These are phyloP conservation scores for Garcia nutans DNA, from an alignment of 345 rosid species.

Conservation along the genomic window DNA sequence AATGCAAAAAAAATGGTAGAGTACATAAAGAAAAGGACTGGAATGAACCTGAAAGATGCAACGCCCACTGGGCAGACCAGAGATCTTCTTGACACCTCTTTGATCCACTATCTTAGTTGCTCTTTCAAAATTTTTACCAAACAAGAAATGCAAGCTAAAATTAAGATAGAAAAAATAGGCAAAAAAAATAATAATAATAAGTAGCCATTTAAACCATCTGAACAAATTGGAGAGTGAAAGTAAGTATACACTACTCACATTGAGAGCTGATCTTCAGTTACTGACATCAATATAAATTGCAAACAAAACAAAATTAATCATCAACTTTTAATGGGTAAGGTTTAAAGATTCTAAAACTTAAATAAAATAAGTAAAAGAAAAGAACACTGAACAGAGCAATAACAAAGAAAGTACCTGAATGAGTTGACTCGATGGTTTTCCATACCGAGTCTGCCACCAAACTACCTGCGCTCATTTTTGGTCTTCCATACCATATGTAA, in stretches of 20 bases:
- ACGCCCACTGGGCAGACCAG: constrained; percentile 65
- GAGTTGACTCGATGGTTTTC: background rate
- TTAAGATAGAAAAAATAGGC: background rate
- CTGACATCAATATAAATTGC: constrained; percentile 31
- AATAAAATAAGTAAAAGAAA: too few species aligned
- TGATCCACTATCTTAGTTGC: constrained; percentile 80
- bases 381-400: too few species aligned
- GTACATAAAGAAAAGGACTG: background rate
- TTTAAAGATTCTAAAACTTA: too few species aligned
- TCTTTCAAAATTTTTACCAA: constrained; percentile 82
- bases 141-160: constrained; percentile 73
- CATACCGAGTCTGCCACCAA: background rate
- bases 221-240: background rate
- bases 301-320: background rate
- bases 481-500: too few species aligned
- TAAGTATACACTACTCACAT: constrained; percentile 40
- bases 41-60: constrained; percentile 18
- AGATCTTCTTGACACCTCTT: constrained; percentile 68
- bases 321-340: too few species aligned
- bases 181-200: background rate
- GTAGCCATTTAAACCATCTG: background rate
- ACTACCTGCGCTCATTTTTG: too few species aligned
- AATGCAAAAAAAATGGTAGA: too few species aligned
- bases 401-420: too few species aligned
- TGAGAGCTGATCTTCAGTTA: constrained; percentile 74